Percentiles rank a stretch among this genome's conserved stretches.
These are phyloP conservation scores for Wilcoxina mikolae DNA, from an alignment of 495 filamentous ascomycete genomes.

Conservation along the genomic window DNA sequence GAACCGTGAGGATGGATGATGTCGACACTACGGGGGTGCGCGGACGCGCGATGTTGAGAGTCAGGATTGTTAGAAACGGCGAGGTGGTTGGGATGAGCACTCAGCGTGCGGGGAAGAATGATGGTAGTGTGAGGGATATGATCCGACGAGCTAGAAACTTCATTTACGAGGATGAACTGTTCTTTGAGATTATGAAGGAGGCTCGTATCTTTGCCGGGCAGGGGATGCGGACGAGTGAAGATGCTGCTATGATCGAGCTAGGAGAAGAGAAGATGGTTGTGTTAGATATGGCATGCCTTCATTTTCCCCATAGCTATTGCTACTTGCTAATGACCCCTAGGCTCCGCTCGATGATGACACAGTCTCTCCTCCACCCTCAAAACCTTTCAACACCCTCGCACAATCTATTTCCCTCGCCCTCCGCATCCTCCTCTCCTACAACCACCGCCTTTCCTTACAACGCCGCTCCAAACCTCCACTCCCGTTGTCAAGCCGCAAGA, in stretches of 20 bases:
- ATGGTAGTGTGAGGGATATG: conserved; percentile 40
- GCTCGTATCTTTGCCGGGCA: conserved; percentile 50
- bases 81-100: conserved; percentile 36
- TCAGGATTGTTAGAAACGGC: conserved; percentile 38
- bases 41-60: conserved; percentile 44
- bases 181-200: conserved; percentile 76
- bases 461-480: conserved; percentile 47
- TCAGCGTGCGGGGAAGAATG: conserved; percentile 23
- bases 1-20: conserved; percentile 57
- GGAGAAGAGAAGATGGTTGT: conserved; percentile 40
- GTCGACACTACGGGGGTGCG: conserved; percentile 35
- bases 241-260: conserved; percentile 43
- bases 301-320: not conserved
- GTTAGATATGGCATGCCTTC: conserved; percentile 46
- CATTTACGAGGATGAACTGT: conserved; percentile 84
- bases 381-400: conserved; percentile 33
- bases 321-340: conserved; percentile 13
- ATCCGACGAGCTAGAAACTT: conserved; percentile 76
- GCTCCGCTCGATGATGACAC: conserved; percentile 35
- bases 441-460: conserved; percentile 52
- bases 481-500: conserved; percentile 40
- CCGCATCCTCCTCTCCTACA: conserved; percentile 54
- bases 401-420: conserved; percentile 45
- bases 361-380: not conserved
- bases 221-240: conserved; percentile 47